phyloP scores from a whole-genome alignment of 257 asterid species.

The Nicotiana tomentosiformis region DNA sequence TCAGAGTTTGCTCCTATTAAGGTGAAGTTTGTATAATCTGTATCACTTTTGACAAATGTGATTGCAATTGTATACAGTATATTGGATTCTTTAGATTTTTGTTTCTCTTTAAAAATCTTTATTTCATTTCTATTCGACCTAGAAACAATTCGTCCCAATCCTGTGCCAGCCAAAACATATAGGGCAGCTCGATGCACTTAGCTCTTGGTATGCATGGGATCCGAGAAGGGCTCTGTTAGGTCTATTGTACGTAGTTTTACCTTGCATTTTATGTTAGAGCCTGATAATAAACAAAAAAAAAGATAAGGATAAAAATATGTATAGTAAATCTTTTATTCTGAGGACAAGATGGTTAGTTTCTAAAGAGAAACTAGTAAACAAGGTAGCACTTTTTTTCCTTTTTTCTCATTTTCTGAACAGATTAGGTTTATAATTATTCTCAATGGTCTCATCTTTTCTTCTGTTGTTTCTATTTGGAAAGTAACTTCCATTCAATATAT shows the following conservation, averaged over 20 bases:
- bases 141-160: too few species aligned
- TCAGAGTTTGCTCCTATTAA: background rate
- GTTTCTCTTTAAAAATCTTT: background rate
- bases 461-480: background rate
- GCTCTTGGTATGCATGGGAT: background rate
- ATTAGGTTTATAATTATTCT: too few species aligned
- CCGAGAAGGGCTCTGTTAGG: background rate
- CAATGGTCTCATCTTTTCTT: background rate
- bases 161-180: too few species aligned
- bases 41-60: background rate
- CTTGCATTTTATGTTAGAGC: too few species aligned
- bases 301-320: too few species aligned
- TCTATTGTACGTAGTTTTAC: too few species aligned
- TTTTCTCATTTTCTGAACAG: too few species aligned
- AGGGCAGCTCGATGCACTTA: background rate
- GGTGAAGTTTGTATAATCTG: background rate
- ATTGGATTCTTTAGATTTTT: background rate
- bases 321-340: too few species aligned
- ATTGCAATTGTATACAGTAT: constrained; percentile 5
- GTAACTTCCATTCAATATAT: background rate
- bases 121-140: background rate
- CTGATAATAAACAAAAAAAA: too few species aligned
- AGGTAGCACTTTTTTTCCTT: too few species aligned
- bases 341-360: background rate
- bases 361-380: background rate